Conservation (phyloP, 2,329 filamentous ascomycete species). For the Colletotrichum sp. region DNA sequence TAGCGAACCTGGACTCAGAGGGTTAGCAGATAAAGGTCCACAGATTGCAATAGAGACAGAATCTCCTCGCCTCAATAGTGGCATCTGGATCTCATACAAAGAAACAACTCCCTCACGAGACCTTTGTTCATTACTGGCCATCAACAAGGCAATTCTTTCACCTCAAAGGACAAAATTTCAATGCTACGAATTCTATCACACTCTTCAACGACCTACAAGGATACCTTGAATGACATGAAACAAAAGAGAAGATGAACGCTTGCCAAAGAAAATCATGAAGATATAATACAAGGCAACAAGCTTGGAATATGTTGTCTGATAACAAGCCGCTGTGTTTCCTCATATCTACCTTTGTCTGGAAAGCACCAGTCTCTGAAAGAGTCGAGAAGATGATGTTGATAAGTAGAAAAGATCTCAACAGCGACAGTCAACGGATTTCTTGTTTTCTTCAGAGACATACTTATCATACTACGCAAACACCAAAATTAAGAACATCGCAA, state of each 20-base stretch:
- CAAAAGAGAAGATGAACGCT: neutral
- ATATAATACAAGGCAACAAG: neutral
- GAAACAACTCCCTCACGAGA: neutral
- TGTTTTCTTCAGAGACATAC: neutral
- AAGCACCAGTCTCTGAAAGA: neutral
- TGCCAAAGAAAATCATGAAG: neutral
- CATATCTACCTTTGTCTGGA: neutral
- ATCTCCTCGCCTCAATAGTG: neutral
- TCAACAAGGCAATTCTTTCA: neutral
- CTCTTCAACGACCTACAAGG: neutral
- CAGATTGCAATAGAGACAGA: neutral
- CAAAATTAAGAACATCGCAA: neutral
- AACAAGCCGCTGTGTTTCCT: neutral
- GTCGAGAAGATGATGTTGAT: neutral
- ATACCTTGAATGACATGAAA: neutral
- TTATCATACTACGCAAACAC: neutral
- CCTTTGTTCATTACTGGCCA: neutral
- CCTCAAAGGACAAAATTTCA: neutral
- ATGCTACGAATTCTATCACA: neutral
- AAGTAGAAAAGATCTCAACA: neutral
- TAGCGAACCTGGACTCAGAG: too few species aligned
- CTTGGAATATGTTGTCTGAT: neutral
- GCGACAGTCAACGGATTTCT: neutral
- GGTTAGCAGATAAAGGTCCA: too few species aligned
- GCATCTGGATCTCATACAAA: neutral